These are phyloP conservation scores for Ophiostoma fasciatum DNA, from an alignment of 2,329 filamentous ascomycete species.

Conservation along the genomic window DNA sequence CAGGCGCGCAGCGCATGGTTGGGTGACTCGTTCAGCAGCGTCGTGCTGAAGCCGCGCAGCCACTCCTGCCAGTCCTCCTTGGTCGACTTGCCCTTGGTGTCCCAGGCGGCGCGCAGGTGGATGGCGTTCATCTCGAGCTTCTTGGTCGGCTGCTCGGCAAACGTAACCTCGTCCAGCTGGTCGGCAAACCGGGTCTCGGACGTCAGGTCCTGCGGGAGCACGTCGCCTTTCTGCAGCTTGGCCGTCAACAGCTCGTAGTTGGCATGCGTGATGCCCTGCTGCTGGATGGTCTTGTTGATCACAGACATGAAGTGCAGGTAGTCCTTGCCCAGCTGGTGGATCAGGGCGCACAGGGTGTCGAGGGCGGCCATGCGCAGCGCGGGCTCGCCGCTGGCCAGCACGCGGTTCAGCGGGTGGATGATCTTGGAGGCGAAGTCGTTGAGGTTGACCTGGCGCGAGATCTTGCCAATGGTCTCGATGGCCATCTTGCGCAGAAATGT, in stretches of 20 bases:
- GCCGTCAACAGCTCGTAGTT: constrained; percentile 88
- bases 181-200: constrained; percentile 70
- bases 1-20: constrained; percentile 91
- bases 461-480: constrained; percentile 86
- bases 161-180: constrained; percentile 63
- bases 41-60: constrained; percentile 93
- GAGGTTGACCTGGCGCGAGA: constrained; percentile 91
- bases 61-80: constrained; percentile 99
- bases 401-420: constrained; percentile 78
- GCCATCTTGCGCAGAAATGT: constrained; percentile 68
- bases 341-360: constrained; percentile 86
- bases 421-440: constrained; percentile 95
- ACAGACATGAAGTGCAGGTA: constrained; percentile 90
- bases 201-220: constrained; percentile 86
- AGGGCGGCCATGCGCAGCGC: constrained; percentile 67
- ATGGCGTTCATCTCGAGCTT: constrained; percentile 96
- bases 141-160: constrained; percentile 67
- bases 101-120: constrained; percentile 93
- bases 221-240: constrained; percentile 88
- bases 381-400: constrained; percentile 60
- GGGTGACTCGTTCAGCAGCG: constrained; percentile 84
- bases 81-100: constrained; percentile 90
- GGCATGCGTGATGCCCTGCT: constrained; percentile 69
- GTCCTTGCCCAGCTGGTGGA: constrained; percentile 90
- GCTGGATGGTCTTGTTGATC: constrained; percentile 72